Base-by-base conservation (phyloP, 306 rosid genomes). In the Fragaria nilgerrensis region DNA sequence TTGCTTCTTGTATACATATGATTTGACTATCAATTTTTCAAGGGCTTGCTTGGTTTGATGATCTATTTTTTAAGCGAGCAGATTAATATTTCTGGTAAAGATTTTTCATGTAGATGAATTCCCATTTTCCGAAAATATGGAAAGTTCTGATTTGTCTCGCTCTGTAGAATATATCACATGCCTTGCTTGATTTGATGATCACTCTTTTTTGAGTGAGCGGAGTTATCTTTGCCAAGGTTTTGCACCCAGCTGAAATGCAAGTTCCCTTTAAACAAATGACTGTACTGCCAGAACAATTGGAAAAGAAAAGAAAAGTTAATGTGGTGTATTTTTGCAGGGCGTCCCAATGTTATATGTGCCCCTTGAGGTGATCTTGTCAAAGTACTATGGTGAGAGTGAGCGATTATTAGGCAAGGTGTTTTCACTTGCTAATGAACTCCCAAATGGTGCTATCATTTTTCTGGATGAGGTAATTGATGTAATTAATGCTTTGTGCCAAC, bases 311-410 rank as follows among this genome's bases (percentile, higher is more conserved):
- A 12, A 17, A 20, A 4, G 12, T 7, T 64, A 66, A 36, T 65
- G 48, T 67, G 6, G 16, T 66, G 49, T 86, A 62, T 49, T 83
- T 68, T 87, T 77, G 75, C 94, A 92, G 98, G 98, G 92, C 22
- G 85, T 89, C 75, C 97, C 97, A 10, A 84, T 92, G 87, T 77
- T 94, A 32, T 94, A 94, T 59, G 94, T 94, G 75, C 98, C 97
- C 47, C 93, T 94, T 68, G 98, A 94, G 87, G 88, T 84, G 39
- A 78, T 94, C 76, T 70, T 94, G 90, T 92, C 98, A 32, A 93
- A 94, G 78, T 92, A 84, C 83, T 90, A 89, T 3, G 97, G 97
- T 85, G 96, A 94, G 89, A 94, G 98, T 72, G 98, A 92, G 81
- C 86, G 91, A 58, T 86, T 92, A 55, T 79, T 94, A 32, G 98